Evolutionary conservation across 164 flowering plant species (phyloP), one percentile per base, ranked within the genome.

Genomic region (Liriodendron chinense): DNA sequence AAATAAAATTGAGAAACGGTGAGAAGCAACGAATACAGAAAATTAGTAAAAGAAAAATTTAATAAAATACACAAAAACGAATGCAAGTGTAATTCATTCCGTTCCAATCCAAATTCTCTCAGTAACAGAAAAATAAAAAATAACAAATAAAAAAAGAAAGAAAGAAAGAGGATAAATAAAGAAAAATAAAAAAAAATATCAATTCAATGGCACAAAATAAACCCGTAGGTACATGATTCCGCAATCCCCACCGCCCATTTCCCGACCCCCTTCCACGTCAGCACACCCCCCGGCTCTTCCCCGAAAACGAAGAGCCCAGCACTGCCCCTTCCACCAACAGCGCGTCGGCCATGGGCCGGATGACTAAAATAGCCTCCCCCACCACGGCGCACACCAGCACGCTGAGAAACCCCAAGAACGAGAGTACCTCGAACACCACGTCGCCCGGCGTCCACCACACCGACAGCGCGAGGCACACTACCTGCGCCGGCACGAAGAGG

Each of bases 301-400:
- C 24, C 9, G 24, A 21, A 5, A n/a, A 16, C 65, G n/a, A 0
- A 3, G 22, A 3, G 10, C 9, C 9, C 66, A n/a, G 14, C 66
- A 9, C 20, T 13, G 59, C 5, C 2, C 5, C 77, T 79, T 2
- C 77, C 81, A 82, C 89, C 3, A 82, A 82, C 74, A 90, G 74
- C 5, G 93, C 82, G 56, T 91, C 94, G 3, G 75, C 64, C 24
- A 88, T 87, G 0, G 94, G 97, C 23, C 26, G 81, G 47, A 92
- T 82, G 0, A 92, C 86, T 81, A 92, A 65, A 70, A 91, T 78
- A 9, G 87, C 85, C 86, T 86, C 84, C 9, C 85, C 93, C 6
- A 81, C 86, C 1, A 74, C 86, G 5, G 88, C 88, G 70, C 89
- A 83, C 14, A 61, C 24, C 3, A 85, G 47, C 13, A 83, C 79